Evolutionary conservation across 805 yeast genomes (phyloP), one percentile per base, ranked within the genome.

Genomic region (Jamesozyma hellenica): DNA sequence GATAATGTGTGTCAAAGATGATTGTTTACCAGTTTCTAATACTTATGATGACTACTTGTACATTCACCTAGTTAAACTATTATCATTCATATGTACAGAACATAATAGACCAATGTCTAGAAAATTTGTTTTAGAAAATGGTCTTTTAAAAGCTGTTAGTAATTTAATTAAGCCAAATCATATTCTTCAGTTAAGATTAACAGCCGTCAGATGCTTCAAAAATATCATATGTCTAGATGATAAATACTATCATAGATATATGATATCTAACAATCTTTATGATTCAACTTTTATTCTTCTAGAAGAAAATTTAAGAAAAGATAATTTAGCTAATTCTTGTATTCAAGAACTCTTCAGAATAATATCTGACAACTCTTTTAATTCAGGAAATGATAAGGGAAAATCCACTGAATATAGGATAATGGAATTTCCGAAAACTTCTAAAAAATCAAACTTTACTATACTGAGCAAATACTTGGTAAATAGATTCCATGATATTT

Each of bases 321-420:
- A 82, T 54, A 82, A 79, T 52, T 61, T 87, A 43, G 70, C 82
- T 3, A 82, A 77, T 51, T 86, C 96, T 0, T 72, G 88, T 5
- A 72, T 90, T 46, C 65, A 86, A 34, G 87, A 82, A 54, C 65
- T 88, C 17, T 63, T 79, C 27, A 81, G 75, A 48, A 65, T 69
- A 16, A 51, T 73, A 39, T 48, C 62, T 41, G 40, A 43, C 5
- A 45, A 49, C 21, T n/a, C 34, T 4, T 14, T 28, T 1, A 14
- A 11, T 10, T 16, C 27, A n/a, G 40, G 36, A 6, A 28, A 23
- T 19, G 11, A 12, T 4, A 29, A 25, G 17, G 8, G 23, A 21
- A 21, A 21, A 6, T 32, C 21, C 11, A 31, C 27, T 12, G 41
- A 38, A 29, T 27, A 31, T 11, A 34, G 32, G 11, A 19, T 26